A percentile compares a stretch with the other conserved stretches of the same genome.
phyloP scores from a whole-genome alignment of 2,329 filamentous ascomycete genomes.

The Peltaster fructicola region DNA sequence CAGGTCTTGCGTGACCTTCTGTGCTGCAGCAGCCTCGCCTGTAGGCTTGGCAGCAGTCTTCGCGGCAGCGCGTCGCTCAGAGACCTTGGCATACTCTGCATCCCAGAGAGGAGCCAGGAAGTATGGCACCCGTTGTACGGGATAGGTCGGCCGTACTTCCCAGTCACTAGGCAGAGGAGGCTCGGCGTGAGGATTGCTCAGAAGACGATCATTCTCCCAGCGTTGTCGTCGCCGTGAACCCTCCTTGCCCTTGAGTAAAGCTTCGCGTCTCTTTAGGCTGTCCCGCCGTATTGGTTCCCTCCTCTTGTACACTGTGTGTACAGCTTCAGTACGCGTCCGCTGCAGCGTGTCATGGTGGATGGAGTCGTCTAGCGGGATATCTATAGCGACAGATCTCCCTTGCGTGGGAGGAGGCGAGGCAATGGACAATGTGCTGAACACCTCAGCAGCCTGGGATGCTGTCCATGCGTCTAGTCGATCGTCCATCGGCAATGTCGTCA shows the following conservation, averaged over 20 bases:
- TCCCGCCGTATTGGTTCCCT: constrained; percentile 40
- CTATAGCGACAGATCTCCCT: constrained; percentile 45
- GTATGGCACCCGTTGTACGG: constrained; percentile 64
- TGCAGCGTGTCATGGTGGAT: constrained; percentile 11
- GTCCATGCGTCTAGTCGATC: constrained; percentile 30
- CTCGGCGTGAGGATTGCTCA: constrained; percentile 71
- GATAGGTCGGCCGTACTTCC: constrained; percentile 65
- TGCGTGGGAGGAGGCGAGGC: constrained; percentile 18
- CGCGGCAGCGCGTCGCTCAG: constrained; percentile 20
- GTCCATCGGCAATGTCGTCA: constrained; percentile 35
- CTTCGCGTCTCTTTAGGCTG: constrained; percentile 50
- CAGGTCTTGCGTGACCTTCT: constrained; percentile 58
- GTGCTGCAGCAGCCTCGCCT: constrained; percentile 29
- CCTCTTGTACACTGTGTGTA: constrained; percentile 28
- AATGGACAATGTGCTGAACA: constrained; percentile 24
- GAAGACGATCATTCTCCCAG: constrained; percentile 89
- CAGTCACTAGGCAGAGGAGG: constrained; percentile 72
- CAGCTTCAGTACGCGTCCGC: constrained; percentile 11
- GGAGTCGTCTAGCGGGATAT: constrained; percentile 57
- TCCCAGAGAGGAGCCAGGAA: constrained; percentile 82
- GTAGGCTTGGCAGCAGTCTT: constrained; percentile 27
- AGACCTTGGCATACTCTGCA: constrained; percentile 25
- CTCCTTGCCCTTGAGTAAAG: constrained; percentile 74
- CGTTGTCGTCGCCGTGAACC: constrained; percentile 69
- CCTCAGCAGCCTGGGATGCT: constrained; percentile 25